Evolutionary conservation across 2,329 filamentous ascomycete species (phyloP).

Genomic region (Scleromitrula shiraiana): DNA sequence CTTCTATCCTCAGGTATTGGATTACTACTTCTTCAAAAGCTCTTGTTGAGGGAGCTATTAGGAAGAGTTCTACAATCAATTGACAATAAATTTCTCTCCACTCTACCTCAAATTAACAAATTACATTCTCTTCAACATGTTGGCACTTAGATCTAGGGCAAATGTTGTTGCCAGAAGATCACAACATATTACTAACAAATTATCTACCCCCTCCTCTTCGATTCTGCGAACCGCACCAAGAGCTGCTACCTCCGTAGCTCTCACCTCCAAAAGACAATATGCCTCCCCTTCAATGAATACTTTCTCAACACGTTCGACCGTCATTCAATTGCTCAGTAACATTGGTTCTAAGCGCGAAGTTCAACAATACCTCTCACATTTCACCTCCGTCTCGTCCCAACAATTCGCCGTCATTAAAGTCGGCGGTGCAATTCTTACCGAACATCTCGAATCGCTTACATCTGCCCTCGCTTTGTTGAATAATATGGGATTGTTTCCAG

Average conservation of each 20-base stretch:
- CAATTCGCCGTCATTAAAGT: slow-evolving; percentile 99
- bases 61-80: slow-evolving; percentile 9
- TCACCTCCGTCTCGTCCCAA: slow-evolving; percentile 92
- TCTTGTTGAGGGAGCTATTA: slow-evolving; percentile 23
- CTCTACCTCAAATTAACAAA: not conserved
- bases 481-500: slow-evolving; percentile 88
- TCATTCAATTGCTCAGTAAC: slow-evolving; percentile 86
- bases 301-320: slow-evolving; percentile 60
- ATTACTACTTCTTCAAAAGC: slow-evolving; percentile 15
- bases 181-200: slow-evolving; percentile 19
- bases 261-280: slow-evolving; percentile 24
- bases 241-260: slow-evolving; percentile 22
- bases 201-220: slow-evolving; percentile 19
- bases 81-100: slow-evolving; percentile 4
- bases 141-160: slow-evolving; percentile 28
- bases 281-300: slow-evolving; percentile 25
- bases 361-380: slow-evolving; percentile 95
- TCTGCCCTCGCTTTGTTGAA: slow-evolving; percentile 85
- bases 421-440: slow-evolving; percentile 89
- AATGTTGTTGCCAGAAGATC: slow-evolving; percentile 26
- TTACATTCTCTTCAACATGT: slow-evolving; percentile 26
- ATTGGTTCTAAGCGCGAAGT: slow-evolving; percentile 95
- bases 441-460: slow-evolving; percentile 87
- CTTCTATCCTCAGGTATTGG: slow-evolving; percentile 22
- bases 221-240: slow-evolving; percentile 22